Evolutionary conservation across 1,139 yeast species (phyloP), one percentile per base, ranked within the genome.

Genomic region (Candida neerlandica): DNA sequence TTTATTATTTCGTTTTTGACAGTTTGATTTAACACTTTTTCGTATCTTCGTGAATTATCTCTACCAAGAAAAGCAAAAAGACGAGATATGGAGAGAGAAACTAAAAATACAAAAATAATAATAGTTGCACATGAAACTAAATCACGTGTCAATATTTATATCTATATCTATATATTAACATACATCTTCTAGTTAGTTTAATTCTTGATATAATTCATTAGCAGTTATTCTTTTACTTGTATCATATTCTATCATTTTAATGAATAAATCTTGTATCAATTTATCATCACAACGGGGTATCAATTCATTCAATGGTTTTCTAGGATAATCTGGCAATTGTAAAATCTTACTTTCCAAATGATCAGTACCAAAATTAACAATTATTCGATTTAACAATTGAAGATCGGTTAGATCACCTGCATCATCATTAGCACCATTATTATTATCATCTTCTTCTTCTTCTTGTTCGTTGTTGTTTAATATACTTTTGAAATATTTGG

Each of bases 361-460:
- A n/a, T 67, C 66, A 39, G 90, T 81, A 0, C 97, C 97, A 57
- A 91, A 79, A 1, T 70, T 69, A 16, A 70, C 67, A 59, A 89
- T 83, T 0, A 89, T 82, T n/a, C 82, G 71, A 7, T 81, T 72
- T 5, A 89, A 74, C 35, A 92, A 72, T 19, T 23, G 27, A 4
- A 23, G 27, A 23, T 23, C 27, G 9, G 81, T 77, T 45, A 92
- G 75, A 59, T 92, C 98, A 54, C 85, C 82, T 6, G 71, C 57
- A 9, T 30, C 26, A 23, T 41, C 15, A 14, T 46, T 47, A 23
- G 43, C 45, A 39, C 68, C 71, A 5, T 59, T 65, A 5, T 66
- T 72, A 7, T 67, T 70, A 44, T 66, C 69, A n/a, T 44, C 44
- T 14, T n/a, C 19, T 7, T 11, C 14, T 15, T 37, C 42, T n/a